Evolutionary conservation across 306 rosid species (phyloP).

Genomic region (Herpetospermum pedunculosum): DNA sequence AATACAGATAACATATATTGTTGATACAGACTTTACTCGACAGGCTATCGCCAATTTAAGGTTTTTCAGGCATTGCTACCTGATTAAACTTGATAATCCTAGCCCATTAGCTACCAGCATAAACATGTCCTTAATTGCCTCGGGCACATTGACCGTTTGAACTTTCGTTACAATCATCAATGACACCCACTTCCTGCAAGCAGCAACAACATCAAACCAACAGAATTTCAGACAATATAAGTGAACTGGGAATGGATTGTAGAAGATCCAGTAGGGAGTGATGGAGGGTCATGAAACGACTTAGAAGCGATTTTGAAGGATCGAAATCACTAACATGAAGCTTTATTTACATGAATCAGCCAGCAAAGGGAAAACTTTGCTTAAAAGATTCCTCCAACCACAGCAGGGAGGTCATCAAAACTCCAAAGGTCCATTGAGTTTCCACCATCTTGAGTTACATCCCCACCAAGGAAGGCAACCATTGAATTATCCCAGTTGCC

Average conservation of each 20-base stretch:
- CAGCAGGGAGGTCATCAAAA: constrained; percentile 57
- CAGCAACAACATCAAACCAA: not conserved
- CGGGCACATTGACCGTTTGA: not conserved
- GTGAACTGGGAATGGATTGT: not conserved
- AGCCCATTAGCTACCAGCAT: not conserved
- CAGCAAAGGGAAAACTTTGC: constrained; percentile 14
- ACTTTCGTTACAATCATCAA: not conserved
- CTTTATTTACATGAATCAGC: constrained; percentile 70
- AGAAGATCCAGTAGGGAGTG: not conserved
- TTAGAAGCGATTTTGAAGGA: not conserved
- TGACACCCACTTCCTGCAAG: not conserved
- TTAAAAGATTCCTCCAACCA: constrained; percentile 47
- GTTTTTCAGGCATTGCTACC: not conserved
- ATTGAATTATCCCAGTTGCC: constrained; percentile 59
- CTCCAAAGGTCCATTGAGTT: constrained; percentile 63
- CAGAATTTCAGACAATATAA: not conserved
- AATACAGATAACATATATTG: not conserved
- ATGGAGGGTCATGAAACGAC: not conserved
- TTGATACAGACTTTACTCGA: not conserved
- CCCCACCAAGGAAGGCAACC: constrained; percentile 37
- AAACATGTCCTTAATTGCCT: not conserved
- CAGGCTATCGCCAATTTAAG: not conserved
- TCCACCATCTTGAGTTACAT: constrained; percentile 53
- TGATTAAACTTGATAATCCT: not conserved
- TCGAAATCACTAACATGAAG: constrained; percentile 53